Evolutionary conservation across 805 yeast species (phyloP), one percentile per base, ranked within the genome.

Genomic region (Starmerella floricola): DNA sequence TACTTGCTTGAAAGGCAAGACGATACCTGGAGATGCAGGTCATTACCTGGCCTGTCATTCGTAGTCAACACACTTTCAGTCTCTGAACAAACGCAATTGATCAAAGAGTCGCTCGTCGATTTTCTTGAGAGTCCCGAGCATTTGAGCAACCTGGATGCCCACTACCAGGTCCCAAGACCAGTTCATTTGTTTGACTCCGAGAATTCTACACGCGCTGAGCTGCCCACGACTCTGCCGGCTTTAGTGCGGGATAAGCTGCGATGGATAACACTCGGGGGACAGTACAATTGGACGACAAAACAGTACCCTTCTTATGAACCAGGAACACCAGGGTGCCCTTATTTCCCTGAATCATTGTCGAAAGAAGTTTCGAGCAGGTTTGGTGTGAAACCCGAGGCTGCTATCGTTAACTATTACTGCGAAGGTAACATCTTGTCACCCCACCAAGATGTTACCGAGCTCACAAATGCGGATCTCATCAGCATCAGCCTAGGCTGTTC

Each of bases 201-300:
- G 3, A 38, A 35, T 32, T 21, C 26, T 1, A 35, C 34, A 3
- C 31, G 10, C 23, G 10, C 43, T 3, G 13, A 3, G 2, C 24
- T 37, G 3, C 38, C 44, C 4, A 26, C 35, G 33, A 46, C 26
- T 32, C 46, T 34, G 41, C 38, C 13, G 34, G 21, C 38, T 10
- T 27, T 41, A 3, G 42, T 43, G 11, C 34, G 50, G 3, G 45
- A 41, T 34, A 57, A 61, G 38, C 54, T 66, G n/a, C 57, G 71
- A n/a, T 66, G 71, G 71, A 61, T 65, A 23, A 66, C 71, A 0
- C 58, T 66, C 8, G 71, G 71, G 3, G 71, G 71, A 10, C 71
- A 66, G 46, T 66, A 66, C 48, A 55, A 66, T 47, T 66, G 71
- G 71, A 65, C 71, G 1, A 50, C 55, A 16, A 66, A 67, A 37